These are phyloP conservation scores for Plenodomus biglobosus DNA, from an alignment of 2,329 filamentous ascomycete species.

Conservation along the genomic window DNA sequence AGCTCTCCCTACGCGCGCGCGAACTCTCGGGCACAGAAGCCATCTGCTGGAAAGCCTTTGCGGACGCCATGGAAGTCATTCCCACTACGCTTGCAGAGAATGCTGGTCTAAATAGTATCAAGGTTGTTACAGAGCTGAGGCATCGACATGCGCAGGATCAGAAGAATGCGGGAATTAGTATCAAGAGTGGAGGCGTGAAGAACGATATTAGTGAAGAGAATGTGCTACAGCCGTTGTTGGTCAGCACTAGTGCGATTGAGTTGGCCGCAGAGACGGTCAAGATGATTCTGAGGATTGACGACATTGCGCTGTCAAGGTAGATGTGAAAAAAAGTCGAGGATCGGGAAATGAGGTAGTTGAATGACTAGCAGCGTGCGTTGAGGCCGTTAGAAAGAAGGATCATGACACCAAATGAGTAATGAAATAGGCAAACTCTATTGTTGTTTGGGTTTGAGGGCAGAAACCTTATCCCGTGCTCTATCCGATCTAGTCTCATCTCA, in stretches of 20 bases:
- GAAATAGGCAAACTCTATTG: too few species aligned
- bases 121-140: slow-evolving; percentile 93
- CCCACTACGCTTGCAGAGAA: slow-evolving; percentile 97
- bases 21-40: slow-evolving; percentile 87
- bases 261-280: slow-evolving; percentile 97
- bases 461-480: too few species aligned
- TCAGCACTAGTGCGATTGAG: slow-evolving; percentile 97
- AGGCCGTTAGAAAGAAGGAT: too few species aligned
- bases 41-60: slow-evolving; percentile 99
- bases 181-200: slow-evolving; percentile 96
- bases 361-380: too few species aligned
- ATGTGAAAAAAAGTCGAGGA: too few species aligned
- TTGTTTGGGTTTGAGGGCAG: too few species aligned
- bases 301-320: slow-evolving; percentile 58
- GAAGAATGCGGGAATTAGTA: slow-evolving; percentile 94
- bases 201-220: slow-evolving; percentile 96
- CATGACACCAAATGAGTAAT: too few species aligned
- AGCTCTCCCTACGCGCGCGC: slow-evolving; percentile 79
- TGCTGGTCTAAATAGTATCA: slow-evolving; percentile 96
- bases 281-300: slow-evolving; percentile 77
- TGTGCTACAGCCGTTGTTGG: slow-evolving; percentile 90
- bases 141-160: slow-evolving; percentile 94
- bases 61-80: slow-evolving; percentile 95
- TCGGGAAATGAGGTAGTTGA: too few species aligned
- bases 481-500: too few species aligned